Evolutionary conservation across 1,284 basidiomycete genomes (phyloP).

Genomic region (Fistulinella cinereoalba): DNA sequence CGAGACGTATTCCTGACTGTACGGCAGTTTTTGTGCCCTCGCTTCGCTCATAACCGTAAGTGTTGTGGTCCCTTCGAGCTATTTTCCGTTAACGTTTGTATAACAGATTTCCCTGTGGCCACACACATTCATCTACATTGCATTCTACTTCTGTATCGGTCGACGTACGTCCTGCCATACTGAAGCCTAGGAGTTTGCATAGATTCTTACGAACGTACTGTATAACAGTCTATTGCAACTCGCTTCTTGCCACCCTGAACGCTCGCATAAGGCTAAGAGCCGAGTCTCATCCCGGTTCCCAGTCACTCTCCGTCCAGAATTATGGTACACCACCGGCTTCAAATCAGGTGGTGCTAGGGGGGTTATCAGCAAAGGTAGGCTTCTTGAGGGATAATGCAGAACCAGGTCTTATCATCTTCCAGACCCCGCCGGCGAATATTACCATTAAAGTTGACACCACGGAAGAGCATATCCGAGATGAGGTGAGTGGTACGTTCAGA

Average conservation of each 20-base stretch:
- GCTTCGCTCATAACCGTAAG: conserved; percentile 44
- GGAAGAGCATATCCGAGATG: conserved; percentile 14
- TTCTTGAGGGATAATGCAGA: not conserved
- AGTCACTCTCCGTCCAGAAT: conserved; percentile 10
- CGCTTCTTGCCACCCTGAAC: conserved; percentile 47
- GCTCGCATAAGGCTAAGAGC: conserved; percentile 38
- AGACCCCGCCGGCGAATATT: conserved; percentile 12
- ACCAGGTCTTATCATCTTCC: not conserved
- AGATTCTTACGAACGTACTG: not conserved
- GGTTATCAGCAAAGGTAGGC: conserved; percentile 7
- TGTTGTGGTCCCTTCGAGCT: not conserved
- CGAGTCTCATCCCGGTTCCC: conserved; percentile 2
- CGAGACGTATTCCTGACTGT: too few species aligned
- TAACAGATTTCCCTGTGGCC: conserved; percentile 38
- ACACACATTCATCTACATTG: conserved; percentile 43
- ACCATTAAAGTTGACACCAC: conserved; percentile 23
- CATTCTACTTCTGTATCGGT: conserved; percentile 52
- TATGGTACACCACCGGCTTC: conserved; percentile 3
- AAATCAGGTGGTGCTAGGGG: not conserved
- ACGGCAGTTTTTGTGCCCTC: conserved; percentile 36
- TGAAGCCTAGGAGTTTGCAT: too few species aligned
- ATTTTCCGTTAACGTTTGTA: not conserved
- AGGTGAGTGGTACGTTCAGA: conserved; percentile 6
- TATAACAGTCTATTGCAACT: conserved; percentile 45
- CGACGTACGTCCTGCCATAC: conserved; percentile 40